These are phyloP conservation scores for Limnanthes douglasii DNA, from an alignment of 345 rosid species.

Conservation along the genomic window DNA sequence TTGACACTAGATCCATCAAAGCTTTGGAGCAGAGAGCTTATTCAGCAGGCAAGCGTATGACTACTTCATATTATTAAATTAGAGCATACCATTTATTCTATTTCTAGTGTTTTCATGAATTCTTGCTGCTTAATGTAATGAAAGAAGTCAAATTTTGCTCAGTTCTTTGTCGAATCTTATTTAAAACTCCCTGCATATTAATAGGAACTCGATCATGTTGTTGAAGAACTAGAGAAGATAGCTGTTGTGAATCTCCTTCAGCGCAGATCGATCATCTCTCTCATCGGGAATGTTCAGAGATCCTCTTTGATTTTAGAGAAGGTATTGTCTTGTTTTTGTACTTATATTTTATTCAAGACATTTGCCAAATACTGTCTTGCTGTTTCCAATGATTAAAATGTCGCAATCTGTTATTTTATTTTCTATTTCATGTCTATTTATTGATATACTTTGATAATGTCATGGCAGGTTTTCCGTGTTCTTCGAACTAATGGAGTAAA, in stretches of 20 bases:
- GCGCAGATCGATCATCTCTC: constrained; percentile 84
- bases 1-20: constrained; percentile 93
- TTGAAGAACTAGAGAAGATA: constrained; percentile 94
- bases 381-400: too few species aligned
- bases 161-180: constrained; percentile 3
- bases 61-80: not conserved
- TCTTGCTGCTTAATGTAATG: not conserved
- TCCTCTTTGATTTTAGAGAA: constrained; percentile 90
- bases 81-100: not conserved
- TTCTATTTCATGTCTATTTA: constrained; percentile 3
- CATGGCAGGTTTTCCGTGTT: constrained; percentile 63
- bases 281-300: constrained; percentile 85
- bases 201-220: constrained; percentile 98
- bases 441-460: not conserved
- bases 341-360: too few species aligned
- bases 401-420: too few species aligned
- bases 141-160: not conserved
- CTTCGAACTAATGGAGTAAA: constrained; percentile 75
- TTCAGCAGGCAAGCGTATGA: constrained; percentile 78
- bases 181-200: not conserved
- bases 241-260: constrained; percentile 81
- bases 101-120: constrained; percentile 3
- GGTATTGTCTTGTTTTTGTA: constrained; percentile 22
- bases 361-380: too few species aligned
- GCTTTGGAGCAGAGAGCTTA: constrained; percentile 95